These are phyloP conservation scores for Beauveria asiatica DNA, from an alignment of 2,329 filamentous ascomycete species.

Conservation along the genomic window DNA sequence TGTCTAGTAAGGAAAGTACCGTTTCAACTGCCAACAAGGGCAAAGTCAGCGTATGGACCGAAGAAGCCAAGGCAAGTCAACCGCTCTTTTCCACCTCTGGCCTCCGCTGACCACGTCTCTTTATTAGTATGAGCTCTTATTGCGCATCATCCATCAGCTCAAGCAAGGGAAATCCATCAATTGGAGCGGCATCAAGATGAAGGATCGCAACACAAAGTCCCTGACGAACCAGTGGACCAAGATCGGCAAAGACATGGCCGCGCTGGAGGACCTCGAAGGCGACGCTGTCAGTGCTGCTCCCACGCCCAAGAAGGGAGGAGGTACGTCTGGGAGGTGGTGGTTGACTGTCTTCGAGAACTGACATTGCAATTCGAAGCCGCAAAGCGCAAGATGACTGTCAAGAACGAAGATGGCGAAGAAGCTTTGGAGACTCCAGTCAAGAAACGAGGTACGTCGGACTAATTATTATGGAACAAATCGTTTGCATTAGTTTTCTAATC, in stretches of 20 bases:
- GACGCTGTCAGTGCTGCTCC: not conserved
- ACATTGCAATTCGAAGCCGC: not conserved
- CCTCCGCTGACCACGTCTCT: not conserved
- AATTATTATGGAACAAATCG: no score
- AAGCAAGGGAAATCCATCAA: constrained; percentile 25
- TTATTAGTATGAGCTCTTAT: constrained; percentile 25
- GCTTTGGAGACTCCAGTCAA: not conserved
- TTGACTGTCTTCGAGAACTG: not conserved
- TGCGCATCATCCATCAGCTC: constrained; percentile 27
- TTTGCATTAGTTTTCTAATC: not conserved
- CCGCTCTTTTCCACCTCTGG: not conserved
- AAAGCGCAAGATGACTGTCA: constrained; percentile 15
- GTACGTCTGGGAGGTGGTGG: not conserved
- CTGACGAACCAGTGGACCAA: constrained; percentile 29
- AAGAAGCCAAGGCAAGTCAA: constrained; percentile 25
- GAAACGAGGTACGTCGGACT: constrained; percentile 4
- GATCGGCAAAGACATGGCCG: constrained; percentile 27
- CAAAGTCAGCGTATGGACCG: constrained; percentile 26
- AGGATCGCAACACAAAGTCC: constrained; percentile 29
- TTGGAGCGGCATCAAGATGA: constrained; percentile 28
- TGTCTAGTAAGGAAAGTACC: not conserved
- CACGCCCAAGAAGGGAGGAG: constrained; percentile 15
- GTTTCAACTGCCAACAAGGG: constrained; percentile 7
- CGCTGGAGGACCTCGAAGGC: constrained; percentile 22
- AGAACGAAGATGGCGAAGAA: constrained; percentile 11